phyloP scores from a whole-genome alignment of 768 basidiomycete genomes.

The Kwoniella shandongensis region DNA sequence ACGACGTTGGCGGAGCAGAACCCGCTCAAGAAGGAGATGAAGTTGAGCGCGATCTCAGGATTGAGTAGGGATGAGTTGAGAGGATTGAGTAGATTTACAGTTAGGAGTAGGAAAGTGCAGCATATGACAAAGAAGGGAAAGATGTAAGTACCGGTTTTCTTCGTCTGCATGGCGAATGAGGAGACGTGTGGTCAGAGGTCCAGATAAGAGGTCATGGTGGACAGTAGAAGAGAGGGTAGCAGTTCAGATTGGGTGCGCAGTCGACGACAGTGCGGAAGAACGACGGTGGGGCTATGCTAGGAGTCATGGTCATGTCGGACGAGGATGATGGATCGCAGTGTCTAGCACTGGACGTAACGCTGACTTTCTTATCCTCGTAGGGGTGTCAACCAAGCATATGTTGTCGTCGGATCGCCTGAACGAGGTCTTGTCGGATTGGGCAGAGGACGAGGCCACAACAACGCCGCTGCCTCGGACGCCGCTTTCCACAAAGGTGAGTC shows the following conservation, averaged over 20 bases:
- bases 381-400: slow-evolving; percentile 24
- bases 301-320: too few relatives aligned
- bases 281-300: too few relatives aligned
- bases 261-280: too few relatives aligned
- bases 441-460: slow-evolving; percentile 44
- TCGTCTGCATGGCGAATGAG: too few relatives aligned
- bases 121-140: slow-evolving; percentile 96
- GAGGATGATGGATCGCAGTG: not conserved
- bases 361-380: slow-evolving; percentile 39
- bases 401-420: slow-evolving; percentile 51
- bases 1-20: slow-evolving; percentile 23
- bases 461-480: slow-evolving; percentile 38
- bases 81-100: slow-evolving; percentile 51
- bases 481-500: slow-evolving; percentile 48
- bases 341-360: slow-evolving; percentile 10
- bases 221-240: not conserved
- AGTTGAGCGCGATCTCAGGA: slow-evolving; percentile 39
- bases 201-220: too few relatives aligned
- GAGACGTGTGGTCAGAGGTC: not conserved
- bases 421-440: slow-evolving; percentile 52
- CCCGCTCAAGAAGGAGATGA: slow-evolving; percentile 21
- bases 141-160: slow-evolving; percentile 59
- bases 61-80: slow-evolving; percentile 50
- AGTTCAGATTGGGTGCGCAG: too few relatives aligned
- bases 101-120: slow-evolving; percentile 61